A percentile compares a stretch with the other conserved stretches of the same genome.
These are phyloP conservation scores for Anthostomella pinea DNA, from an alignment of 2,329 filamentous ascomycete species.

Conservation along the genomic window DNA sequence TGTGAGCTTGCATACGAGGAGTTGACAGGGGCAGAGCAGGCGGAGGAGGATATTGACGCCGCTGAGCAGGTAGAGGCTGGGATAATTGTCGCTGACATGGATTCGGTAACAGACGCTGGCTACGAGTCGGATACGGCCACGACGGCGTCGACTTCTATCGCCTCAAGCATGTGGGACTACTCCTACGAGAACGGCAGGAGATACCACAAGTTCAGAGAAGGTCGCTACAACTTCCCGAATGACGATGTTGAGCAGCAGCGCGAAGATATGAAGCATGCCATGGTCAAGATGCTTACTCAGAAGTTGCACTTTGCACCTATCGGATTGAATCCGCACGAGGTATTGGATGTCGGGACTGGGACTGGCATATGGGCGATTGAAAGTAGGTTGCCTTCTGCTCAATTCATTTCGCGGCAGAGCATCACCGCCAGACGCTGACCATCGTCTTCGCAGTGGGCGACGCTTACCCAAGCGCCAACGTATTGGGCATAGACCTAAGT, in stretches of 20 bases:
- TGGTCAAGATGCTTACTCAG: constrained; percentile 30
- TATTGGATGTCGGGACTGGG: constrained; percentile 34
- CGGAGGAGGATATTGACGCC: constrained; percentile 10
- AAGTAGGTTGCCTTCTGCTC: constrained; percentile 14
- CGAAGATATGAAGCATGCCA: constrained; percentile 32
- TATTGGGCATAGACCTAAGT: constrained; percentile 39
- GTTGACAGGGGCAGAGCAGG: constrained; percentile 2
- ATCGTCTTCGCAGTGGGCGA: constrained; percentile 31
- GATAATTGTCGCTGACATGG: constrained; percentile 6
- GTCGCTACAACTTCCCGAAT: constrained; percentile 39
- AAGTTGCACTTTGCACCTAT: constrained; percentile 22
- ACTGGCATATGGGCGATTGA: constrained; percentile 34
- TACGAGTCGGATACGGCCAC: constrained; percentile 22
- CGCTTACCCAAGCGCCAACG: constrained; percentile 36
- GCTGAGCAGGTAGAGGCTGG: constrained; percentile 9
- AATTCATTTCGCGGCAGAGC: too few relatives aligned
- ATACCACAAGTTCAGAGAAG: constrained; percentile 41
- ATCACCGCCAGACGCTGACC: too few relatives aligned
- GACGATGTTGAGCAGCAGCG: constrained; percentile 44
- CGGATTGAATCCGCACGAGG: constrained; percentile 15
- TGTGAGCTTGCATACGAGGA: constrained; percentile 3
- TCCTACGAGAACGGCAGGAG: constrained; percentile 41
- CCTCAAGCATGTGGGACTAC: constrained; percentile 38
- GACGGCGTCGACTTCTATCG: constrained; percentile 28
- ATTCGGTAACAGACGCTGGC: constrained; percentile 14